Percentiles rank a stretch among this genome's conserved stretches.
phyloP scores from a whole-genome alignment of 257 asterid species.

The Plantago elongata region DNA sequence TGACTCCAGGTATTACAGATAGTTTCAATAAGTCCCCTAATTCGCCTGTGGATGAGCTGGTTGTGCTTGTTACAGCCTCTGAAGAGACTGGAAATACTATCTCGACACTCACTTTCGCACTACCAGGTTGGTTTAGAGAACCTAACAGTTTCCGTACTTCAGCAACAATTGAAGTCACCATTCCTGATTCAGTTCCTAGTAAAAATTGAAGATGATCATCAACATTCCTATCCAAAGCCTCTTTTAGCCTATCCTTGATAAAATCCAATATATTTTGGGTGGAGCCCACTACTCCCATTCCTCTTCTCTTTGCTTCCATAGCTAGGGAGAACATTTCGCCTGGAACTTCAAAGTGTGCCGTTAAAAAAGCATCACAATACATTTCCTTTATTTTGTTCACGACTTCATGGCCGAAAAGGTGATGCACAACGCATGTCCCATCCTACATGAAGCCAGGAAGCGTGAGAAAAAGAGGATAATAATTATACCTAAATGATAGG shows the following conservation, averaged over 20 bases:
- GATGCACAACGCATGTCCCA: conserved; percentile 96
- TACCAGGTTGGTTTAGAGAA: conserved; percentile 29
- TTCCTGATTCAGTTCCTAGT: conserved; percentile 95
- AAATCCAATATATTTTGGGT: conserved; percentile 85
- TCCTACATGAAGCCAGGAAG: conserved; percentile 41
- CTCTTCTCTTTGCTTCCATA: conserved; percentile 89
- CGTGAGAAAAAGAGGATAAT: not conserved
- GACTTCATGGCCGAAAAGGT: conserved; percentile 91
- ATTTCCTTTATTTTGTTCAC: conserved; percentile 74
- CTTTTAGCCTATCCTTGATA: conserved; percentile 67
- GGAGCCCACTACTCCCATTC: conserved; percentile 98
- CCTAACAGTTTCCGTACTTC: conserved; percentile 58
- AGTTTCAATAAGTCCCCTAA: conserved; percentile 33
- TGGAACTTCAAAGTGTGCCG: conserved; percentile 98
- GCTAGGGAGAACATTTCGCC: conserved; percentile 96
- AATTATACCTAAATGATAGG: no score
- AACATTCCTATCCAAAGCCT: conserved; percentile 64
- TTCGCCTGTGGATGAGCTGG: conserved; percentile 36
- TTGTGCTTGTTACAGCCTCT: conserved; percentile 63
- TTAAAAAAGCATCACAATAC: conserved; percentile 86
- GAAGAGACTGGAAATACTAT: conserved; percentile 93
- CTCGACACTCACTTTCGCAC: conserved; percentile 71
- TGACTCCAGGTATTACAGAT: conserved; percentile 75
- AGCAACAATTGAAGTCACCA: conserved; percentile 89
- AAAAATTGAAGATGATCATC: conserved; percentile 95